Conservation (phyloP, 805 yeast genomes). For the Cyberlindnera nakhonratchasimensis region DNA sequence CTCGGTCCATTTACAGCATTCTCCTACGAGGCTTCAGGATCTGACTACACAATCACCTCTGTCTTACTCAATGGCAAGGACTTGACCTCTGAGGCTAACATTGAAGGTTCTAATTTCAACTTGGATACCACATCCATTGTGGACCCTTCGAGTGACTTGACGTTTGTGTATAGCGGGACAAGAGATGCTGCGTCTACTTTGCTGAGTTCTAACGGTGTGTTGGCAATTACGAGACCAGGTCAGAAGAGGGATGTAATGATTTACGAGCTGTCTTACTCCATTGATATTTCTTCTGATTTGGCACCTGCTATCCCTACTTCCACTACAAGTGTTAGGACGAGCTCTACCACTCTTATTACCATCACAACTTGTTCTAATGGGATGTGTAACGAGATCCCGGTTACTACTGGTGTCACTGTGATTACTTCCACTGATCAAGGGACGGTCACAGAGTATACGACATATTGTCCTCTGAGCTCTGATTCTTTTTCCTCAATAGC, state of each 20-base stretch:
- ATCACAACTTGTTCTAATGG: constrained; percentile 9
- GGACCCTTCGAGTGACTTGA: neutral
- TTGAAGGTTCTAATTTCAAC: constrained; percentile 9
- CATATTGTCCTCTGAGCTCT: constrained; percentile 10
- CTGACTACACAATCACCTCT: constrained; percentile 5
- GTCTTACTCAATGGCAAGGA: constrained; percentile 10
- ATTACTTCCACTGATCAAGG: constrained; percentile 7
- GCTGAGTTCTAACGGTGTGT: constrained; percentile 8
- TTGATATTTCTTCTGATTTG: constrained; percentile 5
- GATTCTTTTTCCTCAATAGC: neutral
- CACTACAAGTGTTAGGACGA: neutral
- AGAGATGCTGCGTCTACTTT: constrained; percentile 6
- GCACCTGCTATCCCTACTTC: constrained; percentile 1
- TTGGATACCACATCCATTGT: constrained; percentile 5
- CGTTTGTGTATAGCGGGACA: constrained; percentile 8
- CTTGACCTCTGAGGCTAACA: constrained; percentile 3
- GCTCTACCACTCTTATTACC: constrained; percentile 17
- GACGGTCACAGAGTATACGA: constrained; percentile 10
- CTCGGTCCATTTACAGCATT: constrained; percentile 16
- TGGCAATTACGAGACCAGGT: constrained; percentile 7
- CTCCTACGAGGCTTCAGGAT: constrained; percentile 8
- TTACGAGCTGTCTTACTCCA: constrained; percentile 9
- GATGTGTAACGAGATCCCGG: constrained; percentile 4
- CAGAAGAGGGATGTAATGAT: constrained; percentile 12
- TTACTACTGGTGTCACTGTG: constrained; percentile 7